Evolutionary conservation across 108 stramenopile genomes (phyloP).

Genomic region (Cyclotella baltica): DNA sequence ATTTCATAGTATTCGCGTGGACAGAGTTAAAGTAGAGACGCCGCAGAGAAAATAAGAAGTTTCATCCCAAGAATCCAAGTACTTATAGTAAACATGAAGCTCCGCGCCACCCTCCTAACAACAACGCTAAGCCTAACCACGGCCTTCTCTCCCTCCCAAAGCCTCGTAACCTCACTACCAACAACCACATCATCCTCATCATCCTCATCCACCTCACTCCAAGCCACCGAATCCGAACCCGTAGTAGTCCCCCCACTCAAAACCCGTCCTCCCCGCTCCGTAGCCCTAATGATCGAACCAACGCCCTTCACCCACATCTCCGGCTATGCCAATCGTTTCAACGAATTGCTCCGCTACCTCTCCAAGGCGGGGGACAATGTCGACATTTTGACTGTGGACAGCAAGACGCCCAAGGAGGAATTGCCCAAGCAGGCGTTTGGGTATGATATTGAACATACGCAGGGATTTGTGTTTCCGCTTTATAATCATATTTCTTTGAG

Average conservation of each 20-base stretch:
- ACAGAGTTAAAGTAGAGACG: no score
- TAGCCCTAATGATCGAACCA: slow-evolving; percentile 87
- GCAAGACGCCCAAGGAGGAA: slow-evolving; percentile 70
- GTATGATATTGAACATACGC: slow-evolving; percentile 85
- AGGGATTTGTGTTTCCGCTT: slow-evolving; percentile 93
- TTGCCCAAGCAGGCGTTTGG: slow-evolving; percentile 76
- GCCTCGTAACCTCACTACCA: no score
- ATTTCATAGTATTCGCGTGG: no score
- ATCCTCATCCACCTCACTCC: not conserved
- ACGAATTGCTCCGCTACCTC: slow-evolving; percentile 93
- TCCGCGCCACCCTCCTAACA: slow-evolving; percentile 25
- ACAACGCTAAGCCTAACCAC: not conserved
- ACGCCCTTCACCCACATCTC: slow-evolving; percentile 97
- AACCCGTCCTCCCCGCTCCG: slow-evolving; percentile 65
- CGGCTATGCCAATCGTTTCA: slow-evolving; percentile 98
- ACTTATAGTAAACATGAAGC: slow-evolving; percentile 37
- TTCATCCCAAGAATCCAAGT: not conserved
- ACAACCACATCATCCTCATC: not conserved
- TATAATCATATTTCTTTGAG: slow-evolving; percentile 94
- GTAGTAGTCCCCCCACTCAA: slow-evolving; percentile 68
- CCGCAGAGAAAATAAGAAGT: no score
- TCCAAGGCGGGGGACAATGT: slow-evolving; percentile 91
- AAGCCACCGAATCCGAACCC: slow-evolving; percentile 8
- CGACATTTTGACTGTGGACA: slow-evolving; percentile 91
- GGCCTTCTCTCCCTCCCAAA: slow-evolving; percentile 27